A percentile compares a stretch with the other conserved stretches of the same genome.
These are phyloP conservation scores for Phaeoacremonium minimum DNA, from an alignment of 2,329 filamentous ascomycete species.

Conservation along the genomic window DNA sequence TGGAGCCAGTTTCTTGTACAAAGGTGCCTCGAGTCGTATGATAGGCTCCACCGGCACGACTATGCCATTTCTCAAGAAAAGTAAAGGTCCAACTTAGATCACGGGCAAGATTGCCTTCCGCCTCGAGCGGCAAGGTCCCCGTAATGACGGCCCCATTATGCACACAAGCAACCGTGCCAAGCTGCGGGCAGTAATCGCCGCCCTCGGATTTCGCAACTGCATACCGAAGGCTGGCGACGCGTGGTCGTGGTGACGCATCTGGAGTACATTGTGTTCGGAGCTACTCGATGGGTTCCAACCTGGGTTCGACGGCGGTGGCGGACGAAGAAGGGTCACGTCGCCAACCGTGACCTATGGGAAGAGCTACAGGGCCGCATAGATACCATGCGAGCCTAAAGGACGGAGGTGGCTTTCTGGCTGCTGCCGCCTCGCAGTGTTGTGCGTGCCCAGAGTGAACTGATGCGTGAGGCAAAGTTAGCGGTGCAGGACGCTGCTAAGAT, in stretches of 20 bases:
- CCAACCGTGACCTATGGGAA: conserved; percentile 39
- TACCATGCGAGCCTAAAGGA: conserved; percentile 1
- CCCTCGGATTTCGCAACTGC: conserved; percentile 33
- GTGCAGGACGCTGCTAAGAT: neutral
- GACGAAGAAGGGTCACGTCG: conserved; percentile 19
- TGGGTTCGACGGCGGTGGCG: conserved; percentile 36
- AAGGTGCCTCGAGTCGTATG: conserved; percentile 7
- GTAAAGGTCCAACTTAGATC: no score
- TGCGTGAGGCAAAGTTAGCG: conserved; percentile 2
- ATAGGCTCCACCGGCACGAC: no score
- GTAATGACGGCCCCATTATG: conserved; percentile 15
- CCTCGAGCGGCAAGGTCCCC: conserved; percentile 30
- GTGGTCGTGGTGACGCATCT: conserved; percentile 45
- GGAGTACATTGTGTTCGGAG: conserved; percentile 36
- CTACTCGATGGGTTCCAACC: conserved; percentile 28
- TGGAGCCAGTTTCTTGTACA: conserved; percentile 24
- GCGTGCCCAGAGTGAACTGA: conserved; percentile 1
- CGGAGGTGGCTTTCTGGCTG: conserved; percentile 5
- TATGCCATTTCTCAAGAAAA: no score
- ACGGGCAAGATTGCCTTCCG: conserved; percentile 20
- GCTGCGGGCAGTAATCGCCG: conserved; percentile 38
- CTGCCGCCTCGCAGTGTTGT: neutral
- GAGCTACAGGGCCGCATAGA: conserved; percentile 21
- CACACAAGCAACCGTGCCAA: conserved; percentile 42
- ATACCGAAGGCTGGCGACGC: conserved; percentile 28